Evolutionary conservation across 1,284 basidiomycete species (phyloP).

Genomic region (Stygiomarasmius scandens): DNA sequence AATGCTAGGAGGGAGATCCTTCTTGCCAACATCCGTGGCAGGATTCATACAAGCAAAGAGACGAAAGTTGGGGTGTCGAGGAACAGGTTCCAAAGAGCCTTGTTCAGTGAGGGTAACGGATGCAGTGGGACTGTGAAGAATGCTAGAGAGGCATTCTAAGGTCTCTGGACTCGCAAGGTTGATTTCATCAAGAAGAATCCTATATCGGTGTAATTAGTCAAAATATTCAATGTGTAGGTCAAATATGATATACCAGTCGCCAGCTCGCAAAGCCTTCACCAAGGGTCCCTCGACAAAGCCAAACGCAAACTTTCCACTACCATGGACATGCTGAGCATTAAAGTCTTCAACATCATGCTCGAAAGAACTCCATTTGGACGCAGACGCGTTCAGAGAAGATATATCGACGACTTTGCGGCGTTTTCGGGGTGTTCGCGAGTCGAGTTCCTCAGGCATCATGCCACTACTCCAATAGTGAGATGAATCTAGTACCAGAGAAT

Average conservation of each 20-base stretch:
- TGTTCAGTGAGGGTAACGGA: slow-evolving; percentile 95
- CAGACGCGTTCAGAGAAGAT: slow-evolving; percentile 45
- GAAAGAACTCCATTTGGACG: slow-evolving; percentile 74
- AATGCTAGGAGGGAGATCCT: slow-evolving; percentile 90
- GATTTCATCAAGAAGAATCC: slow-evolving; percentile 95
- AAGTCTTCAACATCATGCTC: slow-evolving; percentile 78
- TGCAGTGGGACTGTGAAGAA: slow-evolving; percentile 84
- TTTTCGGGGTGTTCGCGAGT: slow-evolving; percentile 64
- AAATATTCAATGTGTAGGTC: neutral
- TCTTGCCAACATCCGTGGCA: slow-evolving; percentile 98
- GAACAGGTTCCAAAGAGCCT: slow-evolving; percentile 89
- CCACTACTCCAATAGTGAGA: slow-evolving; percentile 3
- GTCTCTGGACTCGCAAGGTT: slow-evolving; percentile 96
- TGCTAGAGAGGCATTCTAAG: slow-evolving; percentile 87
- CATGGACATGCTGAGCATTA: slow-evolving; percentile 83
- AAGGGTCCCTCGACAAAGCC: slow-evolving; percentile 96
- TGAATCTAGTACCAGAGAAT: neutral
- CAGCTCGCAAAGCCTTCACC: slow-evolving; percentile 87
- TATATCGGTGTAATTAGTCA: slow-evolving; percentile 30
- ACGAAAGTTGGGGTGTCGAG: slow-evolving; percentile 93
- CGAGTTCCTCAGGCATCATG: slow-evolving; percentile 20
- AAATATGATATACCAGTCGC: slow-evolving; percentile 77
- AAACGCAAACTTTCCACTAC: slow-evolving; percentile 89
- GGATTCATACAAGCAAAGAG: slow-evolving; percentile 99
- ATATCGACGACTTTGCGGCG: slow-evolving; percentile 70